Conservation (phyloP, 169 alveolate genomes). For the Sarcocystis neurona region DNA sequence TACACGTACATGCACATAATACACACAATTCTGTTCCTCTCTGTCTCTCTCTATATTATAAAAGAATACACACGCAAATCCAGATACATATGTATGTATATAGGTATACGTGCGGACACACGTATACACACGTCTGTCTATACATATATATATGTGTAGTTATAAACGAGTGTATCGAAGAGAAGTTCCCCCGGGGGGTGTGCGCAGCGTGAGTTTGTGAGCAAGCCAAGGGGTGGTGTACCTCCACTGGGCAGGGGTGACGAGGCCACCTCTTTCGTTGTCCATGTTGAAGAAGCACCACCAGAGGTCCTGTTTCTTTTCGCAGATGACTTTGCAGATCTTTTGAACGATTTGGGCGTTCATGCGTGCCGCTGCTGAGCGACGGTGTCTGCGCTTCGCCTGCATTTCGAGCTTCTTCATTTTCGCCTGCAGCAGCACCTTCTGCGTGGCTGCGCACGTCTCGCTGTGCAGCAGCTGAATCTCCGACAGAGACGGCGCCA, state of each 20-base stretch:
- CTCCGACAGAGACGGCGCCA: constrained; percentile 83
- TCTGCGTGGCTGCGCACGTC: constrained; percentile 71
- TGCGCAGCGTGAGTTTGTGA: not conserved
- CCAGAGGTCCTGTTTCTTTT: constrained; percentile 66
- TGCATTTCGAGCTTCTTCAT: constrained; percentile 59
- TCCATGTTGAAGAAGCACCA: constrained; percentile 64
- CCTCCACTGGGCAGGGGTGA: constrained; percentile 65
- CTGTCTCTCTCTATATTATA: too few species aligned
- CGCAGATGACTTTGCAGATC: constrained; percentile 62
- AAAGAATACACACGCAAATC: too few species aligned
- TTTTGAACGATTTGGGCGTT: constrained; percentile 48
- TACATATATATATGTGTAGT: too few species aligned
- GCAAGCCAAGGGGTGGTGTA: not conserved
- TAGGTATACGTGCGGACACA: too few species aligned
- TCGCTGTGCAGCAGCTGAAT: constrained; percentile 74
- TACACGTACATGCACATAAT: too few species aligned
- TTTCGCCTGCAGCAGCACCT: constrained; percentile 59
- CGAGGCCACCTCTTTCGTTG: constrained; percentile 33
- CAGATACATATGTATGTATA: too few species aligned
- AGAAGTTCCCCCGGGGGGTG: too few species aligned
- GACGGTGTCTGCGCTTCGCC: constrained; percentile 38
- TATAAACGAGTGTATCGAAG: too few species aligned
- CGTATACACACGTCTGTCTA: too few species aligned
- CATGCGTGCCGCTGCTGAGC: constrained; percentile 62
- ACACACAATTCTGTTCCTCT: too few species aligned